phyloP scores from a whole-genome alignment of 176 grass and related monocot genomes.

The Musa troglodytarum region DNA sequence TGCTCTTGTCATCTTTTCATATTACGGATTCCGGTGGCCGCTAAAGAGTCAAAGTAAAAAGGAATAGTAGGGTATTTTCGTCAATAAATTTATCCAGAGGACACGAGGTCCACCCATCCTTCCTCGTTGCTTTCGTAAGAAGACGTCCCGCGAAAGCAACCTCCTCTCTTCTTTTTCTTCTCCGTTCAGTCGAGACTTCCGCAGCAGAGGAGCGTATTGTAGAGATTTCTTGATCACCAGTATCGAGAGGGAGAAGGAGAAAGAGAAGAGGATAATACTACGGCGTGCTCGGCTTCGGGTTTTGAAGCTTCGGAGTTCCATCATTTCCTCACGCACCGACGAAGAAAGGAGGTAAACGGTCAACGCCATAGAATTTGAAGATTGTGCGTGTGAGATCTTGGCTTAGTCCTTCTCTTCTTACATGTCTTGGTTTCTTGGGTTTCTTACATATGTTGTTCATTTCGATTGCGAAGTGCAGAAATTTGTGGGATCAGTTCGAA shows the following conservation, averaged over 20 bases:
- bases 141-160: conserved; percentile 10
- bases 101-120: too few relatives aligned
- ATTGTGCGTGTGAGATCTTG: not conserved
- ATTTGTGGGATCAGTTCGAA: not conserved
- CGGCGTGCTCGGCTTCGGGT: too few relatives aligned
- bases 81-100: too few relatives aligned
- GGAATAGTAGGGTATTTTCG: too few relatives aligned
- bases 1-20: too few relatives aligned
- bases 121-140: not conserved
- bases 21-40: too few relatives aligned
- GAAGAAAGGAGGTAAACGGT: not conserved
- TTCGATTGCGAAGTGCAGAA: not conserved
- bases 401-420: not conserved
- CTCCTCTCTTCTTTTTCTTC: not conserved
- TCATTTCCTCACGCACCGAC: too few relatives aligned
- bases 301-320: too few relatives aligned
- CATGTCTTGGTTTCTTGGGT: too few relatives aligned
- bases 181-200: not conserved
- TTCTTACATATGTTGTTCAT: not conserved
- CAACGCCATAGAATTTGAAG: not conserved
- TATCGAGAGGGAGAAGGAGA: not conserved
- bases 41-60: too few relatives aligned
- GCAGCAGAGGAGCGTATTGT: not conserved
- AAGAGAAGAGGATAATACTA: not conserved
- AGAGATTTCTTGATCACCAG: not conserved